phyloP scores from a whole-genome alignment of 768 basidiomycete genomes.

The Calvatia gigantea region DNA sequence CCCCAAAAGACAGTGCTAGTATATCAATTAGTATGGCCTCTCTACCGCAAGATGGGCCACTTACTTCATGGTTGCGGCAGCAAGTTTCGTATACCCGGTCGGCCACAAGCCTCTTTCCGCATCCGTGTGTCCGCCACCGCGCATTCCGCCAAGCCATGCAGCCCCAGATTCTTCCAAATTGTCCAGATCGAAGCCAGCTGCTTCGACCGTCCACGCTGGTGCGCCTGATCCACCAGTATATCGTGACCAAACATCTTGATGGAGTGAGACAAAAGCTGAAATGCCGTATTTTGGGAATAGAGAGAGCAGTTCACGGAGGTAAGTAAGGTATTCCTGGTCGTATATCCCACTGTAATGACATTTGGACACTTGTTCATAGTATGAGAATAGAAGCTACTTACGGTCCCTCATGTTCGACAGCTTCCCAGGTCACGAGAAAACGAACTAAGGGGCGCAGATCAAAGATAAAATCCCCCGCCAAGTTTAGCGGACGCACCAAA shows the following conservation, averaged over 20 bases:
- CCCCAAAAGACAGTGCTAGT: conserved; percentile 90
- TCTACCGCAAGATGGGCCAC: conserved; percentile 21
- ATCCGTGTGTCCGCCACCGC: conserved; percentile 70
- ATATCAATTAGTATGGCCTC: conserved; percentile 2
- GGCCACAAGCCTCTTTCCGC: conserved; percentile 88
- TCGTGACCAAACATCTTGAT: conserved; percentile 96
- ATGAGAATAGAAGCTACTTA: conserved; percentile 37
- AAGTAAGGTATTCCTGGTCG: conserved; percentile 78
- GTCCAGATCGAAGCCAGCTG: conserved; percentile 80
- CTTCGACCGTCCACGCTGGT: conserved; percentile 91
- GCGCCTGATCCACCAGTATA: conserved; percentile 95
- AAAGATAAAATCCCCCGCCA: background rate
- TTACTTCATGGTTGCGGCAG: conserved; percentile 90
- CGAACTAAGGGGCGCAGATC: conserved; percentile 49
- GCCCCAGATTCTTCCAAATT: conserved; percentile 80
- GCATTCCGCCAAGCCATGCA: conserved; percentile 83
- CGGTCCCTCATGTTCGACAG: conserved; percentile 92
- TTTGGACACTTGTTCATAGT: conserved; percentile 2
- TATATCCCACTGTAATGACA: conserved; percentile 63
- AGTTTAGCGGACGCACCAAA: conserved; percentile 55
- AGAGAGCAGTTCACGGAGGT: conserved; percentile 67
- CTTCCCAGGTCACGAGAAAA: conserved; percentile 96
- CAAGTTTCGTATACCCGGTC: conserved; percentile 89
- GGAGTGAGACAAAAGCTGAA: conserved; percentile 72
- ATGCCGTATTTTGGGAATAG: conserved; percentile 72